phyloP scores from a whole-genome alignment of 768 basidiomycete genomes.

The Polyporus arcularius region DNA sequence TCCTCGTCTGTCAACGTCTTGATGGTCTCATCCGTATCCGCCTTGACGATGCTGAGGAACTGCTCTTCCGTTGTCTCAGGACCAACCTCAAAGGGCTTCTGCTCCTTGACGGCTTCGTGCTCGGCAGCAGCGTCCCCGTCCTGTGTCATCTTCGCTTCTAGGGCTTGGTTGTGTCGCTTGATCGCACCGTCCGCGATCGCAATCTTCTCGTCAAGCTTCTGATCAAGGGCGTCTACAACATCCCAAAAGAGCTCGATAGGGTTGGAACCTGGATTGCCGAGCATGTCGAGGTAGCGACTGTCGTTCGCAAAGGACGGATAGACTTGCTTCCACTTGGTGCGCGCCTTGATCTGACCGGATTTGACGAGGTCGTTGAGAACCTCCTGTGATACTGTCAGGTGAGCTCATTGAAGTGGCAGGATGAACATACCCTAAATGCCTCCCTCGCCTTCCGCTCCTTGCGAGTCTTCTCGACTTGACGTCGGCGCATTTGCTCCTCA shows the following conservation, averaged over 20 bases:
- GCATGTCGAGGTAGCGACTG: conserved; percentile 80
- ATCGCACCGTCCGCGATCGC: conserved; percentile 65
- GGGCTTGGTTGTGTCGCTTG: conserved; percentile 46
- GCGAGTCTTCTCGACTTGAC: conserved; percentile 81
- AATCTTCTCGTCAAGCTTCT: conserved; percentile 79
- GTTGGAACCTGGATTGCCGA: conserved; percentile 92
- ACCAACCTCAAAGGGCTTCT: conserved; percentile 42
- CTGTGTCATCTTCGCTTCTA: conserved; percentile 33
- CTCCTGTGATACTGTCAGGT: conserved; percentile 42
- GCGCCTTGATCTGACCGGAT: conserved; percentile 69
- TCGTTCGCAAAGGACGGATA: conserved; percentile 79
- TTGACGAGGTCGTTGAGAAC: conserved; percentile 72
- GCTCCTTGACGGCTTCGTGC: conserved; percentile 18
- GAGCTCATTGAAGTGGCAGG: not conserved
- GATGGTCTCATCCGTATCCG: conserved; percentile 53
- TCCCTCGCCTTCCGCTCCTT: conserved; percentile 90
- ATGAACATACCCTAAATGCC: conserved; percentile 72
- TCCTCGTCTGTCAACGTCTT: conserved; percentile 52
- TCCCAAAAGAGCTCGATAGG: conserved; percentile 98
- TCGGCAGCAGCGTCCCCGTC: conserved; percentile 29
- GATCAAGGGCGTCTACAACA: conserved; percentile 81
- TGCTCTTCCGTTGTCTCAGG: conserved; percentile 68
- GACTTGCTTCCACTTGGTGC: conserved; percentile 89
- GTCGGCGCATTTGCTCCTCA: conserved; percentile 79
- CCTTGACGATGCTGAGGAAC: conserved; percentile 58